Conservation (phyloP, 1,139 yeast species). For the Scheffersomyces cryptocercus region DNA sequence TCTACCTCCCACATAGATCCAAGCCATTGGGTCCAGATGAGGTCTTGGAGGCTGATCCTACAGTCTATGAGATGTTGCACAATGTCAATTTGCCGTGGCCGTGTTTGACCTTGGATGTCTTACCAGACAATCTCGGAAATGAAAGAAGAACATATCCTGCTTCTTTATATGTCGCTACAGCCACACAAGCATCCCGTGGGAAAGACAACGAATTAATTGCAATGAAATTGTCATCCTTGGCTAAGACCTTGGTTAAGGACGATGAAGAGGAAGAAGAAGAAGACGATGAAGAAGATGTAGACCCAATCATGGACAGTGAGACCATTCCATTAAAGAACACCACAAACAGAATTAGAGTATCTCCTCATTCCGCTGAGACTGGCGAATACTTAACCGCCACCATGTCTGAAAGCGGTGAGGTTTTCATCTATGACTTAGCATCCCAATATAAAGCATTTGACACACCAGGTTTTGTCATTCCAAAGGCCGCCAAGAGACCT, state of each 20-base stretch:
- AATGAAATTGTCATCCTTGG: conserved; percentile 77
- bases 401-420: conserved; percentile 91
- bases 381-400: conserved; percentile 88
- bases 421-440: conserved; percentile 75
- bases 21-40: conserved; percentile 94
- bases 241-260: conserved; percentile 82
- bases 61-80: conserved; percentile 95
- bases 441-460: conserved; percentile 83
- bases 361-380: conserved; percentile 73
- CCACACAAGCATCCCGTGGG: conserved; percentile 87
- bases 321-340: conserved; percentile 75
- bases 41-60: conserved; percentile 93
- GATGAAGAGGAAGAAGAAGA: conserved; percentile 71
- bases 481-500: conserved; percentile 78
- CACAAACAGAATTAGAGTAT: conserved; percentile 84
- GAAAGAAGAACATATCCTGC: conserved; percentile 94
- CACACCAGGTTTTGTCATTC: conserved; percentile 80
- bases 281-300: conserved; percentile 61
- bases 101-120: conserved; percentile 82
- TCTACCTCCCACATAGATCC: conserved; percentile 85
- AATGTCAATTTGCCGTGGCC: conserved; percentile 97
- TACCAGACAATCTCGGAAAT: conserved; percentile 83
- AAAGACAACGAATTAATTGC: conserved; percentile 88
- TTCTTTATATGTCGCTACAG: conserved; percentile 80
- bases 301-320: conserved; percentile 88